Evolutionary conservation across 352 stramenopile species (phyloP), one percentile per base, ranked within the genome.

Genomic region (Phytophthora fragariae): DNA sequence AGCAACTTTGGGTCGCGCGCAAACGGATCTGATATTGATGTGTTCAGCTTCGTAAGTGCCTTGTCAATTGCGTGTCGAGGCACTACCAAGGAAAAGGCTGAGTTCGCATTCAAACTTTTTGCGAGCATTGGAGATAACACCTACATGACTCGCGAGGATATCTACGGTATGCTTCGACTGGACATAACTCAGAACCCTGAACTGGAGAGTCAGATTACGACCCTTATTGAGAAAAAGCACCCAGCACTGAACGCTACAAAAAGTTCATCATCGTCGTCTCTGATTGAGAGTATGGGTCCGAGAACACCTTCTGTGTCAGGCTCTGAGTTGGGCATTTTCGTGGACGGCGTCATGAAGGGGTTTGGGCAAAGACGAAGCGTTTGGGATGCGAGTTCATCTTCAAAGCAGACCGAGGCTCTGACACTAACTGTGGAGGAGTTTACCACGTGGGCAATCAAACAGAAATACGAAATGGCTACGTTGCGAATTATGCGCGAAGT

Each of bases 41-140:
- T 97, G 35, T 97, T 97, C 63, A 93, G 84, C 65, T 97, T 97
- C 70, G 89, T 97, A 12, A 90, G 92, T 62, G 85, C 86, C 9
- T 76, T 97, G 24, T 86, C 85, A 41, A 90, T 93, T 57, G 85
- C 90, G 1, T 95, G 90, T 50, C 85, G 90, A 44, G 89, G 90
- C 9, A 91, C 79, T 1, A 67, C 62, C 0, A 81, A 94, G 33
- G 89, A 95, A 35, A 95, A 96, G 68, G 77, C 88, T 29, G 75
- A 81, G 7, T 97, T 95, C 62, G 88, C 88, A 11, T 97, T 95
- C 60, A 92, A 82, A 33, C 72, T 96, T 19, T 96, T 97, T 64
- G 80, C 88, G 7, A 91, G 84, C 17, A 62, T 79, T 31, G 79
- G 72, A 21, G 76, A 84, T 14, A 67, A 64, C 7, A 73, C 71